phyloP scores from a whole-genome alignment of 139 green algal species.

The Astrephomene gubernaculifera region DNA sequence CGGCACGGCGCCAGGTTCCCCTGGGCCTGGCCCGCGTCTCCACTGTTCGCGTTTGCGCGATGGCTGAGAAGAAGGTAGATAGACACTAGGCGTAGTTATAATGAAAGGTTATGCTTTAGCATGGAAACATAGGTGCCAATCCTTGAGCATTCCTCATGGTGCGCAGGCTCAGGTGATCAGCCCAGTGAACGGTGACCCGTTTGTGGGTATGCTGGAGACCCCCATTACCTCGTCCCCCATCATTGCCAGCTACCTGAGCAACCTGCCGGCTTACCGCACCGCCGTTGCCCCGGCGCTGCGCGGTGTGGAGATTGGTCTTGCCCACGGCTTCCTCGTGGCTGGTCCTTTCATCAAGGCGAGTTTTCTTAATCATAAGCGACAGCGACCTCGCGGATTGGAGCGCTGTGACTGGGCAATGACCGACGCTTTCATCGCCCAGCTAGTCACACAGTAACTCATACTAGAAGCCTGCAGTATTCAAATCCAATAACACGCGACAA shows the following conservation, averaged over 20 bases:
- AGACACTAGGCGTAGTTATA: background rate
- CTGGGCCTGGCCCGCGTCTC: conserved; percentile 37
- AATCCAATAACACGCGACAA: no score
- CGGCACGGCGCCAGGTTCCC: conserved; percentile 31
- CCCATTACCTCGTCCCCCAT: conserved; percentile 94
- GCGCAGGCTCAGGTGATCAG: conserved; percentile 84
- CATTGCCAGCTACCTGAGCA: conserved; percentile 93
- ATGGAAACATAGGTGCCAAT: no score
- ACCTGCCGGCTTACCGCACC: conserved; percentile 97
- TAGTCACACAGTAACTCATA: no score
- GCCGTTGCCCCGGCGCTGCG: conserved; percentile 93
- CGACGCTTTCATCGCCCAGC: no score
- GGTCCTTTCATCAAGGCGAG: conserved; percentile 97
- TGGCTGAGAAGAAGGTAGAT: conserved; percentile 43
- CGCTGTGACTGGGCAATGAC: no score
- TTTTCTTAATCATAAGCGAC: no score
- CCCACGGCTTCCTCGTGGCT: conserved; percentile 95
- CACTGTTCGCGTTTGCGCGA: conserved; percentile 20
- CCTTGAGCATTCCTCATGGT: background rate
- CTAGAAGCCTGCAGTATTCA: no score
- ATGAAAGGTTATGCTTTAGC: no score
- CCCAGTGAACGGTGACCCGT: conserved; percentile 97
- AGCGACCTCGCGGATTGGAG: no score
- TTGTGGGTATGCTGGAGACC: conserved; percentile 98
- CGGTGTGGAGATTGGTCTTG: conserved; percentile 97